Evolutionary conservation across 1,284 basidiomycete species (phyloP).

Genomic region (Naganishia liquefaciens): DNA sequence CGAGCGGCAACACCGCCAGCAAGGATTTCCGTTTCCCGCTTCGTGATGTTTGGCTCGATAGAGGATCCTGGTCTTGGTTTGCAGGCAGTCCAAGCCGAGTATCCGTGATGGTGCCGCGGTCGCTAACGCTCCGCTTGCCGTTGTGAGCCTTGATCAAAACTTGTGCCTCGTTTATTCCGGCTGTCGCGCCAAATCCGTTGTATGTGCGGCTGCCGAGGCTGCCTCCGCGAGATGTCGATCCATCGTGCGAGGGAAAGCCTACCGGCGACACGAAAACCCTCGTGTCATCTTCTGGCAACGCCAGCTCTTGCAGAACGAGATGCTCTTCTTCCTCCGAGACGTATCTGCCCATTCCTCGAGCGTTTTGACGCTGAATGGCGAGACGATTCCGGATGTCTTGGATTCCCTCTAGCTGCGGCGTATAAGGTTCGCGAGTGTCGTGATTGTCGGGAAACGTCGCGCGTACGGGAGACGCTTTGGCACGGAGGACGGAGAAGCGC

Average conservation of each 20-base stretch:
- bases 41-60: too few species aligned
- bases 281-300: constrained; percentile 3
- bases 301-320: constrained; percentile 23
- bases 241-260: background rate
- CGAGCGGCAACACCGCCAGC: constrained; percentile 20
- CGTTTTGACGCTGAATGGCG: constrained; percentile 15
- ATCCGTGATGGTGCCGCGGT: background rate
- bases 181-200: constrained; percentile 25
- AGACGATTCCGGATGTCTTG: constrained; percentile 27
- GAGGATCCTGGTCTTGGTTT: too few species aligned
- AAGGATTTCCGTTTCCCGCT: constrained; percentile 24
- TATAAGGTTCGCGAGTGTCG: background rate
- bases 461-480: constrained; percentile 11
- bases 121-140: constrained; percentile 2
- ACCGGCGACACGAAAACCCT: background rate
- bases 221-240: background rate
- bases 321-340: constrained; percentile 29
- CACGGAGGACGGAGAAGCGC: constrained; percentile 29
- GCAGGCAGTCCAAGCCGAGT: background rate
- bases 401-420: background rate
- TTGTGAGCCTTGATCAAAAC: constrained; percentile 13
- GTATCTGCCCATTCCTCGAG: constrained; percentile 12
- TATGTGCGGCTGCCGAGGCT: constrained; percentile 7
- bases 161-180: constrained; percentile 29
- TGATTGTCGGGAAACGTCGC: constrained; percentile 5